phyloP scores from a whole-genome alignment of 768 basidiomycete species.

The Boletus speciosus region DNA sequence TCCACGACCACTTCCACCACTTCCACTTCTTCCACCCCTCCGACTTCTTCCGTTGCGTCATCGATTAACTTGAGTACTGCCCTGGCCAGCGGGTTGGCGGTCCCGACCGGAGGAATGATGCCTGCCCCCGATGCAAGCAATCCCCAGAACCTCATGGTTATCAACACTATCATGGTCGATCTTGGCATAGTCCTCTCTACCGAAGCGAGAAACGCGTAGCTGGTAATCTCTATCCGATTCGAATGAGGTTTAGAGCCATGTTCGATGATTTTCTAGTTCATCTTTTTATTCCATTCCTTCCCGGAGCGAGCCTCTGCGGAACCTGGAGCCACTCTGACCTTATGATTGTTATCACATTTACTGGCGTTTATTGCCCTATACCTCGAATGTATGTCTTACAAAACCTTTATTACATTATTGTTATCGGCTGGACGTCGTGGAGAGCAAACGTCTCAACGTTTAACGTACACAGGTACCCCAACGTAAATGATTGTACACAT shows the following conservation, averaged over 20 bases:
- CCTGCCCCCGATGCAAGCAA: conserved; percentile 30
- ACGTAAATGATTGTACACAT: not conserved
- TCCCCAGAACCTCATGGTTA: conserved; percentile 32
- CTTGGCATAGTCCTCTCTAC: conserved; percentile 23
- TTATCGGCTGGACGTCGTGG: not conserved
- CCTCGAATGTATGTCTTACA: conserved; percentile 10
- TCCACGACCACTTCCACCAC: conserved; percentile 26
- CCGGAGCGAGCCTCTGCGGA: conserved; percentile 3
- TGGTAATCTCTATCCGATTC: not conserved
- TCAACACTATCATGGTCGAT: conserved; percentile 37
- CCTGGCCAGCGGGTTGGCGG: conserved; percentile 24
- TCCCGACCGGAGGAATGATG: conserved; percentile 23
- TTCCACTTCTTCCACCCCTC: not conserved
- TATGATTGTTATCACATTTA: not conserved
- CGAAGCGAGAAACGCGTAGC: conserved; percentile 3
- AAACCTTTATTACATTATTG: conserved; percentile 2
- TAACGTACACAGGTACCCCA: not conserved
- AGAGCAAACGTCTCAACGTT: not conserved
- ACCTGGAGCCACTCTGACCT: not conserved
- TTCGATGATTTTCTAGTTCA: not conserved
- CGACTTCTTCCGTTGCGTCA: conserved; percentile 21
- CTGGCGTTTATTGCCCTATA: conserved; percentile 22
- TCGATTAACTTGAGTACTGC: conserved; percentile 17
- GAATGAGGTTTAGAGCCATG: not conserved
- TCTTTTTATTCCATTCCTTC: not conserved